Base-by-base conservation (phyloP, 2,329 filamentous ascomycete genomes). In the Bipolaris cookei region DNA sequence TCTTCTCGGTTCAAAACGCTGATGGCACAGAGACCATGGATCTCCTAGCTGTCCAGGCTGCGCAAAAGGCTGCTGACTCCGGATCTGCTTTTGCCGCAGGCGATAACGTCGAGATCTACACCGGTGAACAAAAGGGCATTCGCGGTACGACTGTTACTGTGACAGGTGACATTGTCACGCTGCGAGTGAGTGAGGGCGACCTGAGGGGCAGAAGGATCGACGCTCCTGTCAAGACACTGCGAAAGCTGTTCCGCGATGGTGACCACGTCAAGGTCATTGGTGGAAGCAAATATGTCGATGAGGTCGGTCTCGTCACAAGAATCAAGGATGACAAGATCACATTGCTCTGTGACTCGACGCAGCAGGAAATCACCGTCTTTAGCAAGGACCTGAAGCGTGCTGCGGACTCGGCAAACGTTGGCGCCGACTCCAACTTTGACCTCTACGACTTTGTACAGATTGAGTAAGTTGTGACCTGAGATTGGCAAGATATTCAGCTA, bases 211-310 rank as follows among this genome's bases (percentile, higher is more conserved):
- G 96, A 74, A 88, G 85, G 4, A 95, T 99, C 43, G 94, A 98
- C 74, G 93, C 96, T 10, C 95, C 95, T 1, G 90, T 92, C 61
- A 96, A 95, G 78, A 91, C 91, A 42, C 83, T 99, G 23, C 90
- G 95, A 56, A 99, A 99, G 79, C 86, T 91, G 28, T 99, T 99
- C 84, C 88, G 86, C 64, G 85, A 93, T 61, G 95, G 95, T 82
- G 95, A 99, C 71, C 95, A 99, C 73, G 95, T 99, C 81, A 98
- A 98, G 81, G 95, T 99, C 66, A 96, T 97, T 73, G 94, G 95
- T 53, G 94, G 93, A 37, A 97, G 93, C 79, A 90, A 92, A 68
- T 98, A 93, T 76, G 88, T 91, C 53, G 95, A 97, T 68, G 95
- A 99, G 78, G 90, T 98, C 42, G 95, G 95, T 77, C 96, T 97